Percentiles rank a stretch among this genome's conserved stretches.
These are phyloP conservation scores for Suhomyces sp. DNA, from an alignment of 805 yeast species.

Conservation along the genomic window DNA sequence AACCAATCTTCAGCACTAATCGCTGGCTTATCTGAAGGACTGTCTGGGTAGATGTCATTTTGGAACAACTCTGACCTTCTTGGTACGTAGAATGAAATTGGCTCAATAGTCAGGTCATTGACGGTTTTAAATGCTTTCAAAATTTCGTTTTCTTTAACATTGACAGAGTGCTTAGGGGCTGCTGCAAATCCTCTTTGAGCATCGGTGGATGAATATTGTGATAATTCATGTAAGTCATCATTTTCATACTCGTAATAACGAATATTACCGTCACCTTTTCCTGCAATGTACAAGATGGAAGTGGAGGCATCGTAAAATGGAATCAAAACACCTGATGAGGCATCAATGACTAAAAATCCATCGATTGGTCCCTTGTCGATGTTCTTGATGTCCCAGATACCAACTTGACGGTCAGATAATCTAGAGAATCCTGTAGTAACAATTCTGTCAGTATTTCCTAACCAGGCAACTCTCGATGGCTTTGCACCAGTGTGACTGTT, in stretches of 20 bases:
- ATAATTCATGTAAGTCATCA: conserved; percentile 77
- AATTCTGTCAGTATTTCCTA: conserved; percentile 80
- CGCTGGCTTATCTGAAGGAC: conserved; percentile 80
- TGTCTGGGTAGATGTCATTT: conserved; percentile 88
- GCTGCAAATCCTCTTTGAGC: conserved; percentile 96
- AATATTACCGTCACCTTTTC: conserved; percentile 97
- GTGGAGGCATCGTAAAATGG: conserved; percentile 86
- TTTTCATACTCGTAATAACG: conserved; percentile 88
- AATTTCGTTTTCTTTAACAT: conserved; percentile 81
- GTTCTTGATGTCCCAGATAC: conserved; percentile 83
- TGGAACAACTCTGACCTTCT: conserved; percentile 92
- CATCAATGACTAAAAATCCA: conserved; percentile 82
- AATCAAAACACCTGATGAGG: conserved; percentile 90
- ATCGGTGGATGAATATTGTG: conserved; percentile 86
- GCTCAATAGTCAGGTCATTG: conserved; percentile 81
- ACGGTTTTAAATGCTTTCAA: conserved; percentile 83
- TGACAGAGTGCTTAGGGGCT: conserved; percentile 80
- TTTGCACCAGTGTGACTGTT: conserved; percentile 93
- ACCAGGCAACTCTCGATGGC: conserved; percentile 83
- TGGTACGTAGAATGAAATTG: conserved; percentile 90
- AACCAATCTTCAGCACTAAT: conserved; percentile 77
- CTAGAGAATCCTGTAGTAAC: conserved; percentile 94
- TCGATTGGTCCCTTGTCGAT: conserved; percentile 82
- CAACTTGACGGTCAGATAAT: conserved; percentile 91
- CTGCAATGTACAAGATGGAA: conserved; percentile 82